Percentiles rank a stretch among this genome's conserved stretches.
These are phyloP conservation scores for Musa itinerans DNA, from an alignment of 176 grass and related monocot genomes.

Conservation along the genomic window DNA sequence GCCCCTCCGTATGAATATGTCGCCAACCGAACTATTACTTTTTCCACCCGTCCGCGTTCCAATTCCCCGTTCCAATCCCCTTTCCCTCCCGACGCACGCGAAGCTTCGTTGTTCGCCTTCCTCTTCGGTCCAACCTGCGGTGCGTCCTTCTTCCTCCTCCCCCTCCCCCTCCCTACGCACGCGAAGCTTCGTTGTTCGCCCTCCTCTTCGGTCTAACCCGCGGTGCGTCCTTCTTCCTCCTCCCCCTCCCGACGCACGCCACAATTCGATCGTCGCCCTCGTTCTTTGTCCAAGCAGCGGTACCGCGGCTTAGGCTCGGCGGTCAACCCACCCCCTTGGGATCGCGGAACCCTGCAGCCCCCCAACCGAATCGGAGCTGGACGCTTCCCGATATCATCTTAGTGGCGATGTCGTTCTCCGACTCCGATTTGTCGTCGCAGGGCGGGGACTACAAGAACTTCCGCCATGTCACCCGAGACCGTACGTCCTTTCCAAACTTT, in stretches of 20 bases:
- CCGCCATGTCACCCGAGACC: conserved; percentile 4
- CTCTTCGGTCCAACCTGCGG: too few species aligned
- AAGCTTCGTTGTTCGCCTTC: too few species aligned
- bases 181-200: too few species aligned
- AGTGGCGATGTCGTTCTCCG: conserved; percentile 7
- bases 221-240: background rate
- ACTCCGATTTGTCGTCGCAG: conserved; percentile 8
- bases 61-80: too few species aligned
- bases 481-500: background rate
- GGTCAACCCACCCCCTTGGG: background rate
- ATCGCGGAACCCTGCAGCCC: too few species aligned
- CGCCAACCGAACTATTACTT: too few species aligned
- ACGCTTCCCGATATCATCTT: background rate
- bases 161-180: too few species aligned
- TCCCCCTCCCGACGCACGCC: background rate
- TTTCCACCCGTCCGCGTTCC: too few species aligned
- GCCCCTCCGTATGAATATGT: too few species aligned
- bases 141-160: background rate
- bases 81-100: too few species aligned
- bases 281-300: background rate
- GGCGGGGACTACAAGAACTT: conserved; percentile 4
- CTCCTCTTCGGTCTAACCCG: too few species aligned
- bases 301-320: background rate
- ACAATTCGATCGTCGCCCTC: background rate
- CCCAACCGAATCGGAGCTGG: background rate